Base-by-base conservation (phyloP, 1,284 basidiomycete species). In the Tylopilus sp. region DNA sequence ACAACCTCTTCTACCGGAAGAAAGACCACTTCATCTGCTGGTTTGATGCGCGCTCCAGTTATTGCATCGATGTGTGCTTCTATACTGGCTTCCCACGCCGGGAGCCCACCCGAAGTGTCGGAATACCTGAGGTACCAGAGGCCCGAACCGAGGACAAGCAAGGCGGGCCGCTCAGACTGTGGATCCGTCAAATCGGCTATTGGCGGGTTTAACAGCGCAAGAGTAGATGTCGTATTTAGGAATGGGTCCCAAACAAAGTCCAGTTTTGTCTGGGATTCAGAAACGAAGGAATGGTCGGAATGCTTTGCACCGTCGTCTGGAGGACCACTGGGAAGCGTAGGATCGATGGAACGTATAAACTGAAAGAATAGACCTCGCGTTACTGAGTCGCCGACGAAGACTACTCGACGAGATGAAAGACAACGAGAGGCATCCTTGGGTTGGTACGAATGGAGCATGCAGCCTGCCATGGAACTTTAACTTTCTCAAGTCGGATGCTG, bases 361-460 rank as follows among this genome's bases (percentile, higher is more conserved):
- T 88, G 79, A 67, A 88, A 93, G 72, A 85, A 95, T 11, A 94
- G 72, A 48, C 81, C 78, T 38, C 92, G 77, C 12, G 89, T 85
- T 38, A 87, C 79, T 18, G 90, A 92, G 68, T 95, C 92, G n/a
- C 92, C 92, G 35, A 89, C 74, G 64, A 95, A 95, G 41, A 89
- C 70, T 23, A 90, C 73, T 10, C 74, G 73, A 55, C 75, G 73
- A 12, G 74, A 73, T 18, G 65, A 62, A 19, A 89, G 66, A 59
- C 86, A 89, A 12, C 65, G 59, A 15, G 71, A 63, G 30, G 76
- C 73, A 49, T 88, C 80, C 15, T 69, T 69, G 6, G 77, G 63
- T 46, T 73, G 73, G 63, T 90, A 90, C 11, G 72, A 61, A 60
- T 86, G 70, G 41, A 88, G 72, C 79, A 90, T 89, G 60, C 89